Percentiles rank a stretch among this genome's conserved stretches.
Evolutionary conservation across 192 early-diverging fungal species (phyloP).

Genomic region (Coemansia reversa): DNA sequence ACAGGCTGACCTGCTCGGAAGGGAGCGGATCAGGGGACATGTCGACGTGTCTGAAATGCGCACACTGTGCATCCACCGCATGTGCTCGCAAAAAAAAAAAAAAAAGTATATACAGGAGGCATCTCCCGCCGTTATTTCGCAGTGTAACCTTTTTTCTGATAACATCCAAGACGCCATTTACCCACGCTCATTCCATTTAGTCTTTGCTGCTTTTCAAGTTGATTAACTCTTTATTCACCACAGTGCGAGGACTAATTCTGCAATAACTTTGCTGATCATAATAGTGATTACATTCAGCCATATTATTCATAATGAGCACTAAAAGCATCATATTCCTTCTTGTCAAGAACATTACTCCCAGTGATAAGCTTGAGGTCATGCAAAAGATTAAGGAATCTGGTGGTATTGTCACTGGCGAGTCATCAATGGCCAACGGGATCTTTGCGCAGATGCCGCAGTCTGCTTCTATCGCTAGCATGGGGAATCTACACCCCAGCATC

Average conservation of each 20-base stretch:
- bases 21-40: background rate
- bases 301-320: conserved; percentile 8
- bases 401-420: conserved; percentile 1
- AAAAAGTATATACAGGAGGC: background rate
- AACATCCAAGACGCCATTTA: background rate
- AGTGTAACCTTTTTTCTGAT: background rate
- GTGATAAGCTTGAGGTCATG: background rate
- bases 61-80: background rate
- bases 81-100: background rate
- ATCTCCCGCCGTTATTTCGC: background rate
- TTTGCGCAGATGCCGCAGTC: conserved; percentile 12
- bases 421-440: conserved; percentile 10
- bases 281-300: background rate
- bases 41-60: background rate
- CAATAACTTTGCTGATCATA: background rate
- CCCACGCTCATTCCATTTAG: background rate
- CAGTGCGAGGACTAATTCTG: background rate
- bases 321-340: conserved; percentile 1
- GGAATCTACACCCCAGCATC: background rate
- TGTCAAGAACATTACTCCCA: background rate
- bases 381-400: conserved; percentile 6
- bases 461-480: background rate
- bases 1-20: background rate
- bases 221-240: background rate
- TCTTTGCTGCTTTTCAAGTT: background rate